Conservation (phyloP, 164 flowering plant genomes). For the Platanus orientalis region DNA sequence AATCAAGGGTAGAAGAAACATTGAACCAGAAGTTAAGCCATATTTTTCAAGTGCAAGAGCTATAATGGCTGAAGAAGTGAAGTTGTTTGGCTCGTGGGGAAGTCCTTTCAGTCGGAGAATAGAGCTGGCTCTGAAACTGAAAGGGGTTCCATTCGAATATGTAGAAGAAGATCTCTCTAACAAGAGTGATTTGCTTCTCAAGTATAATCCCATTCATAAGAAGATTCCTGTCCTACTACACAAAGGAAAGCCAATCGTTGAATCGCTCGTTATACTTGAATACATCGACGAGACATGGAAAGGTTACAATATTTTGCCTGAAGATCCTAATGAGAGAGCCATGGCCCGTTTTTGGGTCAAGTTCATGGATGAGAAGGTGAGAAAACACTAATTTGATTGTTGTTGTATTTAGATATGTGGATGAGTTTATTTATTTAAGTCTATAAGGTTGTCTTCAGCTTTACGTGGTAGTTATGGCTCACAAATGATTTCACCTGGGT, state of each 20-base stretch:
- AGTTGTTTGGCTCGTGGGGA: constrained; percentile 20
- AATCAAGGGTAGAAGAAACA: too few species aligned
- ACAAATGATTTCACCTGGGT: too few species aligned
- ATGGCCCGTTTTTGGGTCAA: constrained; percentile 30
- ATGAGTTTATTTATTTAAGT: too few species aligned
- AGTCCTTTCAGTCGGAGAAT: constrained; percentile 27
- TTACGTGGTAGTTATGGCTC: too few species aligned
- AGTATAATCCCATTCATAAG: constrained; percentile 27
- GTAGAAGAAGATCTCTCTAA: constrained; percentile 19
- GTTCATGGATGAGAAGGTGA: constrained; percentile 27
- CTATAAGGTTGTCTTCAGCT: too few species aligned
- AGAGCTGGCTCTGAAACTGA: constrained; percentile 23
- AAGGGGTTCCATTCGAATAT: constrained; percentile 18
- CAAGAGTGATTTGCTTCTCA: constrained; percentile 24
- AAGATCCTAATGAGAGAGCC: constrained; percentile 25
- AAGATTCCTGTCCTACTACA: constrained; percentile 31
- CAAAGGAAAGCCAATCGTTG: constrained; percentile 19
- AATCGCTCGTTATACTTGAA: too few species aligned
- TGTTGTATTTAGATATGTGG: too few species aligned
- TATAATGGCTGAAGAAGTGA: too few species aligned
- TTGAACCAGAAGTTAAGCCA: too few species aligned
- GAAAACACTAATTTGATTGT: too few species aligned
- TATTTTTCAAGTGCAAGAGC: too few species aligned
- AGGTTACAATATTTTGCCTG: constrained; percentile 20
- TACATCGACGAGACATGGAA: constrained; percentile 28